A percentile compares a stretch with the other conserved stretches of the same genome.
Evolutionary conservation across 2,329 filamentous ascomycete genomes (phyloP).

Genomic region (Verticillium longisporum): DNA sequence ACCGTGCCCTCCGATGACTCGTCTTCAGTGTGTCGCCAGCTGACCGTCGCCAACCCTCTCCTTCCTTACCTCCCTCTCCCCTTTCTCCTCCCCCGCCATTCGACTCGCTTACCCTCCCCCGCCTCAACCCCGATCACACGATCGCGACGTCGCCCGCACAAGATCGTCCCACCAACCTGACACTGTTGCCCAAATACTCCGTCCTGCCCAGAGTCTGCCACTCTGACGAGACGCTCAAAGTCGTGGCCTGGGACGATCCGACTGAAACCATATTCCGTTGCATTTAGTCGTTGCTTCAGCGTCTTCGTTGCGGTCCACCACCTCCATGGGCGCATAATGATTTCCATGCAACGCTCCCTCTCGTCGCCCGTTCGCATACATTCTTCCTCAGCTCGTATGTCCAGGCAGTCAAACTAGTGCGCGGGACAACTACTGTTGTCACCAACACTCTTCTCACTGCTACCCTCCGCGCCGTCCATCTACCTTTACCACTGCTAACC

Average conservation of each 20-base stretch:
- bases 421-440: background rate
- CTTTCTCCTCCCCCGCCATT: background rate
- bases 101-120: background rate
- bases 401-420: conserved; percentile 5
- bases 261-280: background rate
- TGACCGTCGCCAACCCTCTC: background rate
- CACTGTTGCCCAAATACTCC: background rate
- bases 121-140: background rate
- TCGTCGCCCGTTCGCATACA: conserved; percentile 56
- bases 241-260: background rate
- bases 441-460: background rate
- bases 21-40: background rate
- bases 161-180: background rate
- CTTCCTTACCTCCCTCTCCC: background rate
- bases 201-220: background rate
- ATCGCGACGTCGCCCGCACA: background rate
- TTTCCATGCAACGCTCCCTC: conserved; percentile 55
- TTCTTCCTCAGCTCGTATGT: conserved; percentile 52
- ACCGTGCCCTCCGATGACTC: background rate
- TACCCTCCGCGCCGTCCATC: background rate
- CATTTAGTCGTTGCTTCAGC: background rate
- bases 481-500: conserved; percentile 13
- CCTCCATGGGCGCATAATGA: conserved; percentile 43
- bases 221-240: background rate
- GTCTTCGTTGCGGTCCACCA: background rate